Conservation (phyloP, 345 rosid genomes). For the Hibiscus trionum region DNA sequence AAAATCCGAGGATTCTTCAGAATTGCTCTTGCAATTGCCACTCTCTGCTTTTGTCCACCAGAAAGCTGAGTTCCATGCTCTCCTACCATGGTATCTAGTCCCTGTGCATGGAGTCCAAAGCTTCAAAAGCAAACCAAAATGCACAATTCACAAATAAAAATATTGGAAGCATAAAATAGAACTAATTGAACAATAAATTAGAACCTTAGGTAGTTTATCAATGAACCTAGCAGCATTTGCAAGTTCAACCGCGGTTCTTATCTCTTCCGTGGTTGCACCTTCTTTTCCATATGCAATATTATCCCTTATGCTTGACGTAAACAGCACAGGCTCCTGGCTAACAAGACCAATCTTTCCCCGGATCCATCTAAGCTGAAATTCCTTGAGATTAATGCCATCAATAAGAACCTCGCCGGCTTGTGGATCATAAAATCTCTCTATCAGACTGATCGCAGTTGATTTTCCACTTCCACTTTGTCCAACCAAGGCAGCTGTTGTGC, state of each 20-base stretch:
- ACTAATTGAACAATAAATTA: not conserved
- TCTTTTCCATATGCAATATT: conserved; percentile 75
- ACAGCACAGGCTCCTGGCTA: conserved; percentile 80
- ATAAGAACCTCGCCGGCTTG: conserved; percentile 55
- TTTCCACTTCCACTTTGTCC: conserved; percentile 92
- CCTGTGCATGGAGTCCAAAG: conserved; percentile 22
- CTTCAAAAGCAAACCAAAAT: not conserved
- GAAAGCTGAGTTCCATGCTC: conserved; percentile 92
- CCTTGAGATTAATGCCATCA: conserved; percentile 59
- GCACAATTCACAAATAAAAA: not conserved
- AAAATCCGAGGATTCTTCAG: conserved; percentile 68
- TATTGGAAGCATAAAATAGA: not conserved
- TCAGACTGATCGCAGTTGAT: conserved; percentile 69
- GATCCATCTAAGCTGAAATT: conserved; percentile 70
- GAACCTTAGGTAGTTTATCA: conserved; percentile 63
- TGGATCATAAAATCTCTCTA: conserved; percentile 82
- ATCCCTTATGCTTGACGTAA: conserved; percentile 56
- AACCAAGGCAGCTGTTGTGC: conserved; percentile 68
- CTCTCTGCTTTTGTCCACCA: conserved; percentile 93
- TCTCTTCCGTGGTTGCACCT: conserved; percentile 62
- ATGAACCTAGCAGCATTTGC: conserved; percentile 78
- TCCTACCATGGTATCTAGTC: conserved; percentile 82
- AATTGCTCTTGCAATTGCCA: conserved; percentile 85
- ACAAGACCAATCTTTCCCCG: conserved; percentile 70
- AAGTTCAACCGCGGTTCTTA: conserved; percentile 54